Percentiles rank a stretch among this genome's conserved stretches.
Conservation (phyloP, 371 early-diverging fungal species). For the Coemansia linderi region DNA sequence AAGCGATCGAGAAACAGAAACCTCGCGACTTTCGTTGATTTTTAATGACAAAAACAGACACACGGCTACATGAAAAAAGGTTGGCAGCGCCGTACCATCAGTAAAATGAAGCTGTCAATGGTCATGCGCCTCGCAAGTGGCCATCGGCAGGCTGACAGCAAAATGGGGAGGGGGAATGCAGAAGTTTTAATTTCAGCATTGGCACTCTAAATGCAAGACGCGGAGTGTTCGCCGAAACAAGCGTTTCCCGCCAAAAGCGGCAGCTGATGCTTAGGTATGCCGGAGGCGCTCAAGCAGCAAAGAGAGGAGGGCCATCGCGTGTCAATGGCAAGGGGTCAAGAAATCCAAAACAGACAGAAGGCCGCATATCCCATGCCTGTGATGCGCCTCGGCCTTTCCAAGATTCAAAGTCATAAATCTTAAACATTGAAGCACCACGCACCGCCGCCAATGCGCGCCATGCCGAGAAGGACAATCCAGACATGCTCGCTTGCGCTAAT, state of each 20-base stretch:
- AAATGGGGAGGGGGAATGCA: conserved; percentile 9
- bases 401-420: conserved; percentile 1
- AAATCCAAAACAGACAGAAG: not conserved
- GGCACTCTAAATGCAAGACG: conserved; percentile 6
- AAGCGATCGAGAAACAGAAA: conserved; percentile 45
- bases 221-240: conserved; percentile 1
- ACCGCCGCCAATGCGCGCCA: conserved; percentile 10
- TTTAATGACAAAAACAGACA: conserved; percentile 44
- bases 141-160: conserved; percentile 4
- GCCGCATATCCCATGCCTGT: not conserved
- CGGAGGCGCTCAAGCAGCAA: not conserved
- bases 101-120: not conserved
- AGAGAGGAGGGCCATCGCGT: not conserved
- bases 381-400: not conserved
- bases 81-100: not conserved
- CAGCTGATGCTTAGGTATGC: not conserved
- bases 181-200: conserved; percentile 14
- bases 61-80: conserved; percentile 27
- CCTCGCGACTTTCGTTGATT: conserved; percentile 50
- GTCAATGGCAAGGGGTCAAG: not conserved
- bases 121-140: conserved; percentile 4
- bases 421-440: conserved; percentile 1
- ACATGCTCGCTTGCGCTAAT: not conserved
- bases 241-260: not conserved
- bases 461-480: not conserved